Evolutionary conservation across 169 alveolate genomes (phyloP).

Genomic region (Plasmodium coatneyi): DNA sequence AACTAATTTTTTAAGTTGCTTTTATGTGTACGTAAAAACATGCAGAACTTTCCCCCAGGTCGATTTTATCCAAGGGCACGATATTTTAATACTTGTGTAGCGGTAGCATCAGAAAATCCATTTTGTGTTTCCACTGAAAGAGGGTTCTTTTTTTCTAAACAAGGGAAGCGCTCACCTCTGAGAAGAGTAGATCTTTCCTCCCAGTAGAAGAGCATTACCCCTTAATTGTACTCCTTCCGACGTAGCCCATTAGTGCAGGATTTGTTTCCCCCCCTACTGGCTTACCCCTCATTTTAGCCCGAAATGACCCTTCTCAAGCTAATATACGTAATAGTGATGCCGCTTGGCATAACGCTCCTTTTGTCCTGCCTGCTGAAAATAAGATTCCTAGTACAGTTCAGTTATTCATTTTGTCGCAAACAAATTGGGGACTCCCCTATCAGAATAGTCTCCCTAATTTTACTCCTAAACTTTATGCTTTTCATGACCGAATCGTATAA

Average conservation of each 20-base stretch:
- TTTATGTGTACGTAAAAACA: not conserved
- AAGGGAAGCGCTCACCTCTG: not conserved
- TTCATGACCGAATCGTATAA: slow-evolving; percentile 71
- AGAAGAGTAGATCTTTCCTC: not conserved
- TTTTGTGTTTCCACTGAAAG: not conserved
- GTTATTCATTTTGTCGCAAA: slow-evolving; percentile 72
- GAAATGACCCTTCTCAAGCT: slow-evolving; percentile 45
- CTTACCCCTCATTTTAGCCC: not conserved
- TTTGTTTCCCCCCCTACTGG: not conserved
- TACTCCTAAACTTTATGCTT: slow-evolving; percentile 44
- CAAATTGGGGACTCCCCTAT: slow-evolving; percentile 71
- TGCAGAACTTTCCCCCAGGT: not conserved
- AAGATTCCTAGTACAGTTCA: slow-evolving; percentile 54
- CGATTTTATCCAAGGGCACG: not conserved
- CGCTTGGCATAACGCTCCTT: slow-evolving; percentile 60
- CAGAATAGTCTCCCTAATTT: slow-evolving; percentile 65
- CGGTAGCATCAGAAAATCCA: not conserved
- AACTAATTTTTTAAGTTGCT: not conserved
- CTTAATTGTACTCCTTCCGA: not conserved
- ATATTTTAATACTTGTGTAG: not conserved
- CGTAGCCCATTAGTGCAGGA: not conserved
- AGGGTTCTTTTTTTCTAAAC: not conserved
- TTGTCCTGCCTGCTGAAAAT: slow-evolving; percentile 69
- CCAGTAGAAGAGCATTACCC: not conserved
- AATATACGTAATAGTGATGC: slow-evolving; percentile 63